Evolutionary conservation across 768 basidiomycete genomes (phyloP), one percentile per base, ranked within the genome.

Genomic region (Hygrocybe coccinea): DNA sequence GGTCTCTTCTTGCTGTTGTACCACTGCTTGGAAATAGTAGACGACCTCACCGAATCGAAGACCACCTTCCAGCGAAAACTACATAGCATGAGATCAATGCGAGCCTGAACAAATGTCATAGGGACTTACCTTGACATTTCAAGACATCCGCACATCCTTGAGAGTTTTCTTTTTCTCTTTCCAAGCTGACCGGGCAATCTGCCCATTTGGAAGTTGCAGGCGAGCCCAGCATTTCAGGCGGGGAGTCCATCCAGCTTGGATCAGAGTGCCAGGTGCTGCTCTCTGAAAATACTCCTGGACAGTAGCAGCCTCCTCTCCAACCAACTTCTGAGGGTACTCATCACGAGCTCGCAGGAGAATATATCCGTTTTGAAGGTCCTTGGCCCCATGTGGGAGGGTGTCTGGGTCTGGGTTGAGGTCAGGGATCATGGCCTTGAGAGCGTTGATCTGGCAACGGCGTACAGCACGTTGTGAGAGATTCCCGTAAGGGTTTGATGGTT

Each of bases 171-270:
- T 8, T 33, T 36, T 34, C 36, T 68, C 62, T 22, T 52, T 61
- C 65, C 65, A 68, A 1, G 39, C 39, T 19, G 58, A 66, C 10
- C 58, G 35, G 10, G 60, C 59, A 56, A 62, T 53, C 51, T 66
- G 65, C 14, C 68, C 65, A 58, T 60, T 67, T 8, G 65, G 66
- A 39, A 67, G 59, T 17, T 22, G 49, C 10, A 68, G 54, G 2
- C 55, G 56, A 2, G 60, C 67, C 65, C 67, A 69, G 17, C 54
- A 38, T 50, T 14, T 45, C 4, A 57, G 25, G 21, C 29, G 22
- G 17, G 15, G 29, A 29, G 8, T 8, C 29, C n/a, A 29, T 25
- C 35, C 22, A 8, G 17, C 22, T 39, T 29, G 33, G 22, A 15
- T n/a, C n/a, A 34, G 10, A 15, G 22, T 22, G 10, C 50, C 17